Base-by-base conservation (phyloP, 2,329 filamentous ascomycete species). In the Pseudogymnoascus sp. region DNA sequence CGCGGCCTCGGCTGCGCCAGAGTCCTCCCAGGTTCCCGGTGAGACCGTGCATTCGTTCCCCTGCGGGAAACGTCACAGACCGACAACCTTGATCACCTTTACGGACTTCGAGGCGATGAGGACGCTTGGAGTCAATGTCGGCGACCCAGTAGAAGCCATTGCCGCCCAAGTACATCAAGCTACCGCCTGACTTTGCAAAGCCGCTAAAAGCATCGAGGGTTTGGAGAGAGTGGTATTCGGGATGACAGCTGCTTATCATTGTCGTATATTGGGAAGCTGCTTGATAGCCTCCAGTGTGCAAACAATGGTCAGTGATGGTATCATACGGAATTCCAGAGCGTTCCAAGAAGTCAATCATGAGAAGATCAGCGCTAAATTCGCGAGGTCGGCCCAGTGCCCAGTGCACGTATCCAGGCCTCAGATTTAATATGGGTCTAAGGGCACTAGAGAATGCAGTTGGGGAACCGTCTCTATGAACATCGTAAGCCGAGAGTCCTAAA, bases 401-500 rank as follows among this genome's bases (percentile, higher is more conserved):
- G 63, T 72, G 69, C 28, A 73, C 61, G 25, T 75, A 77, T 38
- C 68, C 73, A 0, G 75, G 75, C 6, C 75, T 68, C 21, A 75
- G 55, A 52, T 77, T 76, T 23, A 76, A 66, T n/a, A 77, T 72
- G 0, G 74, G 74, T 14, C 75, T 68, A 55, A 71, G 71, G 0
- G 71, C 62, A 5, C 70, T 69, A 7, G 72, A 74, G 62, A 66
- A 74, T n/a, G 69, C 68, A 8, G 67, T 67, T 9, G 73, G 72
- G 1, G 75, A 75, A 18, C 72, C 73, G 61, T 77, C 75, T 12
- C 65, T 70, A 62, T 77, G 75, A 16, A 69, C 65, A 59, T 77
- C 75, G 63, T 77, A 77, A n/a, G 68, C 63, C 0, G 75, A 74
- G 18, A 76, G 68, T 11, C 75, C 75, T 3, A 76, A 68, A 62